Conservation (phyloP, 306 rosid genomes). For the Trichosanthes cucumerina region DNA sequence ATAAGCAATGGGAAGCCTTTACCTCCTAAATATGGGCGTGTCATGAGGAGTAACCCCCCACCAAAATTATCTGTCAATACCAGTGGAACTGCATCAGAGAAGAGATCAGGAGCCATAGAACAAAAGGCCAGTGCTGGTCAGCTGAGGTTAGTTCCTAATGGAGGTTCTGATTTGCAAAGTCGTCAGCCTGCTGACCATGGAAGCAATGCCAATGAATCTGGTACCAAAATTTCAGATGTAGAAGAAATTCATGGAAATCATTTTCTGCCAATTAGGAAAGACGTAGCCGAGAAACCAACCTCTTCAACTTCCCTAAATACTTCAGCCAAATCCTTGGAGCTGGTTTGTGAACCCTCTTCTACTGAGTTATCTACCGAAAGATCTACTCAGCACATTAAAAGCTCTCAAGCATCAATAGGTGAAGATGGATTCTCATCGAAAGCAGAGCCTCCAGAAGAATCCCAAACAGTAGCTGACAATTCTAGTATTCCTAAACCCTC, state of each 20-base stretch:
- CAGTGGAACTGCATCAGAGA: constrained; percentile 41
- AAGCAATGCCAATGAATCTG: constrained; percentile 27
- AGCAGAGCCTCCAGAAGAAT: constrained; percentile 19
- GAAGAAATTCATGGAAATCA: constrained; percentile 29
- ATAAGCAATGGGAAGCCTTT: constrained; percentile 86
- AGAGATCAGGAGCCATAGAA: constrained; percentile 46
- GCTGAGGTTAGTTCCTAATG: constrained; percentile 37
- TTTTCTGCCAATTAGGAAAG: constrained; percentile 27
- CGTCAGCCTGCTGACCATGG: constrained; percentile 21
- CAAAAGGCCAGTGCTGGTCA: constrained; percentile 40
- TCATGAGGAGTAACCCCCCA: constrained; percentile 77
- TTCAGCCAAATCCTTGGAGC: constrained; percentile 24
- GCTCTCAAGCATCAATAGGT: constrained; percentile 24
- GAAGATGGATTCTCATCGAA: constrained; percentile 27
- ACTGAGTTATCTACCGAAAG: constrained; percentile 30
- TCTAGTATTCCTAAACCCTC: constrained; percentile 28
- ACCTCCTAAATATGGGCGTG: constrained; percentile 99
- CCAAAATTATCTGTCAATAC: constrained; percentile 43
- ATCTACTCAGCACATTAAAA: constrained; percentile 27
- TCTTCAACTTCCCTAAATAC: constrained; percentile 25
- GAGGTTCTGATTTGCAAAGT: constrained; percentile 32
- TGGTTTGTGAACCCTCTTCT: constrained; percentile 25
- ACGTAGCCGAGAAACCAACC: constrained; percentile 30
- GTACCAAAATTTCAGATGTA: constrained; percentile 19
- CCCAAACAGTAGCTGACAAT: constrained; percentile 18